Conservation (phyloP, 2,329 filamentous ascomycete species). For the Didymella keratinophila region DNA sequence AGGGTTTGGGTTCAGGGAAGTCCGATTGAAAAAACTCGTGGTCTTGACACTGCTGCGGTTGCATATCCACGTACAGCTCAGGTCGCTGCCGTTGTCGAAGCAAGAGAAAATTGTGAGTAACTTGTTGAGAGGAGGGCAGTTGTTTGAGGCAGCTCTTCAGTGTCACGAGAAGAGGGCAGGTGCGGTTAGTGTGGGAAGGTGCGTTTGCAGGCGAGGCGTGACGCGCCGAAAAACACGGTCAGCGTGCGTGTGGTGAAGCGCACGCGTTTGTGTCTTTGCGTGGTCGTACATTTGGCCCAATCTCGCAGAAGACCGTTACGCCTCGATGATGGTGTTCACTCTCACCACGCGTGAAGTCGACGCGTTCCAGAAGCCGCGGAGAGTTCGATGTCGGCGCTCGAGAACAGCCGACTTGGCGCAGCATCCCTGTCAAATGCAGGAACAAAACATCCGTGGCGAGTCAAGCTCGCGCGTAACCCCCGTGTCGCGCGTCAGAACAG, state of each 20-base stretch:
- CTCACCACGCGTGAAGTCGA: conserved; percentile 9
- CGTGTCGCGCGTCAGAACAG: conserved; percentile 6
- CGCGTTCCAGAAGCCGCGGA: conserved; percentile 12
- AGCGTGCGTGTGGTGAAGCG: conserved; percentile 16
- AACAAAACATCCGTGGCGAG: conserved; percentile 10
- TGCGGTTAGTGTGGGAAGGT: conserved; percentile 13
- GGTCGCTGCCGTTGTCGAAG: too few species aligned
- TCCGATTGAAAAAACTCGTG: neutral
- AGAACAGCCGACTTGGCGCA: neutral
- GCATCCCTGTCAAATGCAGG: conserved; percentile 19
- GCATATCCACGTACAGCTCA: too few species aligned
- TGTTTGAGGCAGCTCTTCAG: neutral
- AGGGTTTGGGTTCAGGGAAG: neutral
- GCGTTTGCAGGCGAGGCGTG: conserved; percentile 11
- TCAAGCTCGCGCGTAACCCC: conserved; percentile 13
- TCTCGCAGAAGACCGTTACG: neutral
- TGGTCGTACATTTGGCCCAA: conserved; percentile 12
- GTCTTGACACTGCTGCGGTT: neutral
- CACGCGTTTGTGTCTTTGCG: conserved; percentile 18
- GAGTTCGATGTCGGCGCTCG: neutral
- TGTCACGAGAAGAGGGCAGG: neutral
- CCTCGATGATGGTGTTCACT: conserved; percentile 17
- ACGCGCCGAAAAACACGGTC: conserved; percentile 13
- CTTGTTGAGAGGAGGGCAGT: neutral
- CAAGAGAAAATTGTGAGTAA: too few species aligned